A percentile compares a stretch with the other conserved stretches of the same genome.
Conservation (phyloP, 2,329 filamentous ascomycete species). For the Samsoniella hepiali region DNA sequence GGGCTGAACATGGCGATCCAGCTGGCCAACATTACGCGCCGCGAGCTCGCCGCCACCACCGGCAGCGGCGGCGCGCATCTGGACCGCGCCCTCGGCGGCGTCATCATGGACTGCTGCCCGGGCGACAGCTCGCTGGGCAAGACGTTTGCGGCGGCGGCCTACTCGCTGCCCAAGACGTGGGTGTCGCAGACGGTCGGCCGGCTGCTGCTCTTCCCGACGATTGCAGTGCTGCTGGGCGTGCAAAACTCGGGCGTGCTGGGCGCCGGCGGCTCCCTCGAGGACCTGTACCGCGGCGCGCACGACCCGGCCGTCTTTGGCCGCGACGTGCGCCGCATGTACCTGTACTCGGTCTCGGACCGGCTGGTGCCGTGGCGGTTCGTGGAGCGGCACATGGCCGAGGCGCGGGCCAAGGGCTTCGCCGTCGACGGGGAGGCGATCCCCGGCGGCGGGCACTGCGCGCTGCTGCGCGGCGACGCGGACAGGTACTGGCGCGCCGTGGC, state of each 20-base stretch:
- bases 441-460: constrained; percentile 13
- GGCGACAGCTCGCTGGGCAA: constrained; percentile 5
- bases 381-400: constrained; percentile 14
- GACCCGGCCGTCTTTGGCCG: constrained; percentile 6
- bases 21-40: constrained; percentile 7
- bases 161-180: constrained; percentile 13
- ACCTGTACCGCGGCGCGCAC: constrained; percentile 9
- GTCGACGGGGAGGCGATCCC: constrained; percentile 2
- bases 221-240: constrained; percentile 7
- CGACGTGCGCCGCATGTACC: constrained; percentile 8
- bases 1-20: constrained; percentile 19
- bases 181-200: constrained; percentile 13
- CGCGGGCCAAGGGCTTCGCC: constrained; percentile 4
- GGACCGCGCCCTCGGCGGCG: constrained; percentile 4
- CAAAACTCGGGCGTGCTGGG: constrained; percentile 5
- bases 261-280: constrained; percentile 4
- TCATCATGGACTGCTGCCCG: constrained; percentile 19
- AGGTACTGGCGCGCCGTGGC: constrained; percentile 16
- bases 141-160: constrained; percentile 10
- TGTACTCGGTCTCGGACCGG: constrained; percentile 14
- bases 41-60: background rate
- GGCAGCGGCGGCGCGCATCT: background rate
- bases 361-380: constrained; percentile 13
- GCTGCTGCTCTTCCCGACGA: constrained; percentile 11
- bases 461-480: background rate